Evolutionary conservation across 2,329 filamentous ascomycete species (phyloP), one percentile per base, ranked within the genome.

Genomic region (Paecilomyces sp.): DNA sequence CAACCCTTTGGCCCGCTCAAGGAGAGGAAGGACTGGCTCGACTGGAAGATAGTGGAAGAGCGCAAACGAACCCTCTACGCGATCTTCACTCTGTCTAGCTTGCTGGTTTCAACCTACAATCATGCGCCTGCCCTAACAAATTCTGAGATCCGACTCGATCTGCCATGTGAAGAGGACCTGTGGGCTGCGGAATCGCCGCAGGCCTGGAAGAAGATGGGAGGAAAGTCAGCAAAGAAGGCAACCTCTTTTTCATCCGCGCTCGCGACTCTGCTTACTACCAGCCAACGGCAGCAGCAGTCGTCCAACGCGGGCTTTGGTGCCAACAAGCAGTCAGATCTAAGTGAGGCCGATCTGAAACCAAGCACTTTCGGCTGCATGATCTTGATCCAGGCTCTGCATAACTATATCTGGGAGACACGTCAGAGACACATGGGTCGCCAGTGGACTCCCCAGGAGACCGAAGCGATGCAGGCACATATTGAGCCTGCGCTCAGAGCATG

Each of bases 361-460:
- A 97, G 93, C 75, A 92, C 92, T 0, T 96, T 96, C 72, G 94
- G 93, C 8, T 96, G 92, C 71, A 81, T 97, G 31, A 84, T 97
- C 5, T 78, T 99, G 63, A 97, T 97, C 71, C 93, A 96, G 70
- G 92, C 94, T 3, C 81, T 97, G 25, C 94, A 97, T 77, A 97
- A 97, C 67, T 97, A 96, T 74, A 97, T 97, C 53, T 97, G 94
- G 94, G 93, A 97, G 75, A 97, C 92, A 0, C 84, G 93, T 25
- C 92, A 96, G 74, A 83, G 92, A 57, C 92, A 97, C 67, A 88
- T 92, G 67, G 92, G 90, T 66, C 88, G 91, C 63, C 82, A 91
- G 55, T 97, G 93, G 93, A 96, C 92, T 1, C 86, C 88, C 34
- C 88, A 93, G 64, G 93, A 97, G 74, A 96, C 91, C 0, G 92